phyloP scores from a whole-genome alignment of 2,329 filamentous ascomycete species.

The Leptoxyphium fumago region DNA sequence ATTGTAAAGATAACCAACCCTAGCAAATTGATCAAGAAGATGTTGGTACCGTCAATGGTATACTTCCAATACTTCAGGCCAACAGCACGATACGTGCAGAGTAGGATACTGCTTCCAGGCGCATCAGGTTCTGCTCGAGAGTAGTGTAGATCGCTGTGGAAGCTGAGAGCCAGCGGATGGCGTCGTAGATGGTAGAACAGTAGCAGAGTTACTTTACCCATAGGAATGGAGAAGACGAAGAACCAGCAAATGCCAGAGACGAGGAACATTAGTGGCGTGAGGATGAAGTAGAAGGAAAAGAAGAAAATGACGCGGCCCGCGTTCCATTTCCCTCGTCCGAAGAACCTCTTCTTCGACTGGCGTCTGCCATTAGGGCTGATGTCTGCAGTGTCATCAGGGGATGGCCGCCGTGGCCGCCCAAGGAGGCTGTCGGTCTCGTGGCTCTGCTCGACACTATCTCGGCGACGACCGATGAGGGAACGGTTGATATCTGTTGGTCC shows the following conservation, averaged over 20 bases:
- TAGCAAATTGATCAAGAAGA: conserved; percentile 96
- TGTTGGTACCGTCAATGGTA: conserved; percentile 94
- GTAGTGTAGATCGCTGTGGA: conserved; percentile 71
- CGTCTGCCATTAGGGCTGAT: conserved; percentile 1
- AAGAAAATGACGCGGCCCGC: conserved; percentile 92
- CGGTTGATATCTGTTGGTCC: conserved; percentile 56
- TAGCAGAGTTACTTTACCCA: conserved; percentile 88
- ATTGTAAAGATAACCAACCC: conserved; percentile 88
- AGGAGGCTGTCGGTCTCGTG: conserved; percentile 85
- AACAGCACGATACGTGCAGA: conserved; percentile 94
- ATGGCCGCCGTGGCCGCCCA: conserved; percentile 33
- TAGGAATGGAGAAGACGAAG: conserved; percentile 92
- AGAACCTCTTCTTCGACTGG: conserved; percentile 63
- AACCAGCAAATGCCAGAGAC: conserved; percentile 90
- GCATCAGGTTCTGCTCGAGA: conserved; percentile 51
- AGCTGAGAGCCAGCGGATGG: conserved; percentile 82
- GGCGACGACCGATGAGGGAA: conserved; percentile 71
- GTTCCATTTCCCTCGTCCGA: conserved; percentile 93
- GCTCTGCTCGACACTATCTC: conserved; percentile 76
- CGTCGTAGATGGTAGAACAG: conserved; percentile 83
- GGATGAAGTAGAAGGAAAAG: conserved; percentile 83
- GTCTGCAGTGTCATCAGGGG: conserved; percentile 9
- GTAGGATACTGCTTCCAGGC: conserved; percentile 52
- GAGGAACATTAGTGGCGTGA: conserved; percentile 72
- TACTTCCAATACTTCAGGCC: conserved; percentile 98